phyloP scores from a whole-genome alignment of 2,329 filamentous ascomycete species.

The Zasmidium cellare region DNA sequence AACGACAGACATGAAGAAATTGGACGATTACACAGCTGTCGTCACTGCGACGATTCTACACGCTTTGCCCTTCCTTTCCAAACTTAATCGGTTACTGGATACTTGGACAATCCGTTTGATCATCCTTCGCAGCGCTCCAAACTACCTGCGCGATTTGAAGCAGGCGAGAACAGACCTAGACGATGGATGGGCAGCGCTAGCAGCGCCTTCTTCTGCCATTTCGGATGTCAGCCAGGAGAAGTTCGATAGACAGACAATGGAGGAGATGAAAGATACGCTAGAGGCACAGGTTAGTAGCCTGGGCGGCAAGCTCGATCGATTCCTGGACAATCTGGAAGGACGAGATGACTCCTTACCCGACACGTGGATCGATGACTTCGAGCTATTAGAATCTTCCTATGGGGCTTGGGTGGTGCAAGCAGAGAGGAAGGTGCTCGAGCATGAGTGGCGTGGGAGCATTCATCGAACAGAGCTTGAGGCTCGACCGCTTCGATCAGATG shows the following conservation, averaged over 20 bases:
- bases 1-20: conserved; percentile 35
- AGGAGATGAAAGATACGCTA: conserved; percentile 54
- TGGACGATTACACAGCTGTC: conserved; percentile 88
- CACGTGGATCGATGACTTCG: conserved; percentile 83
- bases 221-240: not conserved
- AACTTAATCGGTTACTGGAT: conserved; percentile 69
- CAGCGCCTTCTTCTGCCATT: conserved; percentile 23
- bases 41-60: conserved; percentile 91
- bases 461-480: not conserved
- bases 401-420: conserved; percentile 78
- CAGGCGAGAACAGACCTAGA: conserved; percentile 65
- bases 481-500: not conserved
- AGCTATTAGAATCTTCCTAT: conserved; percentile 74
- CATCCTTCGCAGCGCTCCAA: conserved; percentile 72
- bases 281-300: conserved; percentile 68
- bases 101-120: conserved; percentile 76
- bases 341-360: conserved; percentile 81
- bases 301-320: conserved; percentile 74
- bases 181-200: conserved; percentile 66
- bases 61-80: conserved; percentile 77
- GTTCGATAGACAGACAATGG: conserved; percentile 26
- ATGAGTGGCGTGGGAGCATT: conserved; percentile 45
- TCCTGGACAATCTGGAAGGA: conserved; percentile 85
- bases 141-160: conserved; percentile 63
- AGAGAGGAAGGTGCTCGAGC: conserved; percentile 70